Percentiles rank a stretch among this genome's conserved stretches.
Conservation (phyloP, 2,329 filamentous ascomycete species). For the Zalaria obscura region DNA sequence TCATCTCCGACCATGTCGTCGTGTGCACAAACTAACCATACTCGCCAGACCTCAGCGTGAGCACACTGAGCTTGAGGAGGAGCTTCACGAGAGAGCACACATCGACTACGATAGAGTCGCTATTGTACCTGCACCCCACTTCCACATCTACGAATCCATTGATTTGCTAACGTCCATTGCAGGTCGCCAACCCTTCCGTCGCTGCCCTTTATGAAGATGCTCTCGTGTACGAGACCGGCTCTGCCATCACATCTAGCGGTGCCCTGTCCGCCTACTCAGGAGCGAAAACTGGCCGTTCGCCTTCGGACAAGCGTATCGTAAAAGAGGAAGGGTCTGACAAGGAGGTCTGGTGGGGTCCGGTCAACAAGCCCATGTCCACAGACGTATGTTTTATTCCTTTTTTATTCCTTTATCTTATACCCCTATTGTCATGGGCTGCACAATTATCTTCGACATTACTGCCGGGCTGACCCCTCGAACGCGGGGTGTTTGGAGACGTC, state of each 20-base stretch:
- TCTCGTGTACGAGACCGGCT: conserved; percentile 91
- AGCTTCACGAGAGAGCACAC: conserved; percentile 93
- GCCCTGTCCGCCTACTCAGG: conserved; percentile 96
- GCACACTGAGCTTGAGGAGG: conserved; percentile 95
- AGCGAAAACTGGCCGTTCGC: conserved; percentile 93
- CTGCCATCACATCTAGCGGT: conserved; percentile 90
- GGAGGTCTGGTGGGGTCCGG: conserved; percentile 96
- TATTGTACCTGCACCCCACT: conserved; percentile 53
- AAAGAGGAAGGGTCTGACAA: conserved; percentile 80
- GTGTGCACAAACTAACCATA: conserved; percentile 1
- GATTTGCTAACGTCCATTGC: neutral
- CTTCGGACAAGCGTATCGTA: conserved; percentile 94
- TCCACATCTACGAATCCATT: too few relatives aligned
- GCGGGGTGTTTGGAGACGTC: neutral
- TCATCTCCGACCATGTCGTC: conserved; percentile 6
- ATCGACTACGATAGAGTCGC: conserved; percentile 98
- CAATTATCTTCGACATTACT: neutral
- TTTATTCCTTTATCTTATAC: neutral
- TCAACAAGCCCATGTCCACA: conserved; percentile 96
- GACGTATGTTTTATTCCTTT: conserved; percentile 53
- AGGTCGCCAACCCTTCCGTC: conserved; percentile 84
- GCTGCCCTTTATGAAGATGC: conserved; percentile 98
- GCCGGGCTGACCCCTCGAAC: neutral
- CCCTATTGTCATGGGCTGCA: neutral
- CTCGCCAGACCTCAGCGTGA: conserved; percentile 56